phyloP scores from a whole-genome alignment of 345 rosid species.

The Rhodamnia argentea region DNA sequence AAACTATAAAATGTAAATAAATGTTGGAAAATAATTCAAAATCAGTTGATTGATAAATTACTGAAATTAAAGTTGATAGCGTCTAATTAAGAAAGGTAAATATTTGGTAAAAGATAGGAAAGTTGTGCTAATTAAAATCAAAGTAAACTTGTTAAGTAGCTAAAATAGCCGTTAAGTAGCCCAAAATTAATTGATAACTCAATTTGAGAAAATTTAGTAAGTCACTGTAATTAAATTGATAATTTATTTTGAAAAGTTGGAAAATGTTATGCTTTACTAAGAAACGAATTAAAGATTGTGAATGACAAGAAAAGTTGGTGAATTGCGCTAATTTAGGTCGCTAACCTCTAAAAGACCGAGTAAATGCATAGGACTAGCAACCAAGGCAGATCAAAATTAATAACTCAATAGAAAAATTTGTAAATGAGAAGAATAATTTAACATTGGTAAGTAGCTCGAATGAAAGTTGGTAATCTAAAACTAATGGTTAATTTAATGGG shows the following conservation, averaged over 20 bases:
- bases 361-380: not conserved
- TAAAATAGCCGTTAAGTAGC: not conserved
- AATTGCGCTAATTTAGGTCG: not conserved
- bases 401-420: not conserved
- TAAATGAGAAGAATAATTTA: not conserved
- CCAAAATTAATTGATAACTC: not conserved
- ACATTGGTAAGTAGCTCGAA: not conserved
- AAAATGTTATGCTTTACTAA: not conserved
- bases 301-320: not conserved
- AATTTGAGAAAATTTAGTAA: not conserved
- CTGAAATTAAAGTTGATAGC: not conserved
- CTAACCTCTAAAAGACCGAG: not conserved
- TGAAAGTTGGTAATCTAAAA: not conserved
- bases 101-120: not conserved
- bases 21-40: not conserved
- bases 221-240: not conserved
- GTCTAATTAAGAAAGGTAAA: not conserved
- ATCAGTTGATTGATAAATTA: not conserved
- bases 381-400: not conserved
- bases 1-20: not conserved
- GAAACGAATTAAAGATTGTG: not conserved
- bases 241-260: not conserved
- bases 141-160: not conserved
- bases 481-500: not conserved
- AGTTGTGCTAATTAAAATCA: not conserved